phyloP scores from a whole-genome alignment of 2,329 filamentous ascomycete genomes.

The Fusarium newnesense region DNA sequence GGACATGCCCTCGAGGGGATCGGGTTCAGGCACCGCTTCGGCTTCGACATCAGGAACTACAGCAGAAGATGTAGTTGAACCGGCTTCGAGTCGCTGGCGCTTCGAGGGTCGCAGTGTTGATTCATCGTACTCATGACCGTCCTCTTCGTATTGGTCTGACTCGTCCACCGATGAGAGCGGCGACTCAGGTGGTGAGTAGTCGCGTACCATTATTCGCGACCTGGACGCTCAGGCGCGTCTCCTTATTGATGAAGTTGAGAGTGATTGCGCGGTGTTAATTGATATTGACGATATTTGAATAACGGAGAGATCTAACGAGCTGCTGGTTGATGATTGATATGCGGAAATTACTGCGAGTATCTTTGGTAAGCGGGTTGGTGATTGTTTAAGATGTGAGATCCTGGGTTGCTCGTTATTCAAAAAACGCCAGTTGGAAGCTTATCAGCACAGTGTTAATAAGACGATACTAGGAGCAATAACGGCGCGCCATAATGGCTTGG shows the following conservation, averaged over 20 bases:
- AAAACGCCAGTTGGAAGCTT: constrained; percentile 44
- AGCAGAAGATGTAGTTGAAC: constrained; percentile 58
- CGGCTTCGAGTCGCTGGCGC: constrained; percentile 58
- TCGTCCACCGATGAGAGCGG: constrained; percentile 60
- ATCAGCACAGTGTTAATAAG: constrained; percentile 37
- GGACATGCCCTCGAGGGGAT: constrained; percentile 68
- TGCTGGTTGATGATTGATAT: background rate
- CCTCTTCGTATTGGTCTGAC: constrained; percentile 59
- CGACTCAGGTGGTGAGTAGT: constrained; percentile 56
- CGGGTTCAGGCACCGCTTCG: constrained; percentile 59
- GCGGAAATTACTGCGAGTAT: background rate
- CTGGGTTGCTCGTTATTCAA: constrained; percentile 15
- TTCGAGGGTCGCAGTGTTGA: constrained; percentile 57
- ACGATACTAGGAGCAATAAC: background rate
- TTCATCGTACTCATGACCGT: constrained; percentile 56
- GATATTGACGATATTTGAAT: background rate
- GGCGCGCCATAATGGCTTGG: background rate
- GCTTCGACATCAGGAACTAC: constrained; percentile 55
- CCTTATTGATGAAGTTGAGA: constrained; percentile 11
- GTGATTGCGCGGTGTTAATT: constrained; percentile 3
- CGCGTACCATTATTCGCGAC: constrained; percentile 51
- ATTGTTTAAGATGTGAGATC: constrained; percentile 26
- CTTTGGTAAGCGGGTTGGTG: constrained; percentile 8
- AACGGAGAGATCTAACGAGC: background rate
- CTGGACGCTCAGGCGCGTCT: constrained; percentile 37